Evolutionary conservation across 345 rosid species (phyloP), one percentile per base, ranked within the genome.

Genomic region (Melaleuca quinquenervia): DNA sequence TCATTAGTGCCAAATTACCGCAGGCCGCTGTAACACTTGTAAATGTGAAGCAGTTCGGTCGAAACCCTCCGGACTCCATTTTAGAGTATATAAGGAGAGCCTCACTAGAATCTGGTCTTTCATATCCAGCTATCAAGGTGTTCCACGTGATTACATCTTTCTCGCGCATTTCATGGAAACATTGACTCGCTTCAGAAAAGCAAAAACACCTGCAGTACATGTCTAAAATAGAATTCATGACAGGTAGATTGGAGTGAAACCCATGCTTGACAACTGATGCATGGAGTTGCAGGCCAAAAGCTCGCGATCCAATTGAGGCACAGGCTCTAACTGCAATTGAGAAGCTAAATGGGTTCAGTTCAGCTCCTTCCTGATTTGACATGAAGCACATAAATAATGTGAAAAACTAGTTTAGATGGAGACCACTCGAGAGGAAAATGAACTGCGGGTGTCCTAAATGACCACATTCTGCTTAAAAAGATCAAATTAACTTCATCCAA

Each of bases 311-410:
- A 54, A 91, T 88, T 1, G 93, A 94, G 87, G 98, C 92, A 24
- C 98, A 95, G 87, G 98, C 98, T 93, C 94, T 93, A 87, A 94
- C 91, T 14, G 95, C 97, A 74, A 97, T 97, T 0, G 98, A 94
- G 89, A 94, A 89, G 90, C 94, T 93, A 85, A 91, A 91, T 56
- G 98, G 93, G 32, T 92, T 93, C 89, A 90, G 85, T 62, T 92
- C 94, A 29, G 83, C 92, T 87, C 87, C 93, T 84, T 93, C 98
- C 98, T 95, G 91, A 82, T 82, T 84, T 89, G 75, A 70, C 85
- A 83, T 83, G 7, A 50, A 82, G 51, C 15, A 45, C 50, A 49
- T 36, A 86, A 49, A 74, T 54, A 75, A 45, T 85, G 55, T 50
- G 44, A 60, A 62, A 84, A 56, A n/a, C 80, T 36, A 70, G 48